Evolutionary conservation across 805 yeast species (phyloP), one percentile per base, ranked within the genome.

Genomic region (Myxozyma neotropica): DNA sequence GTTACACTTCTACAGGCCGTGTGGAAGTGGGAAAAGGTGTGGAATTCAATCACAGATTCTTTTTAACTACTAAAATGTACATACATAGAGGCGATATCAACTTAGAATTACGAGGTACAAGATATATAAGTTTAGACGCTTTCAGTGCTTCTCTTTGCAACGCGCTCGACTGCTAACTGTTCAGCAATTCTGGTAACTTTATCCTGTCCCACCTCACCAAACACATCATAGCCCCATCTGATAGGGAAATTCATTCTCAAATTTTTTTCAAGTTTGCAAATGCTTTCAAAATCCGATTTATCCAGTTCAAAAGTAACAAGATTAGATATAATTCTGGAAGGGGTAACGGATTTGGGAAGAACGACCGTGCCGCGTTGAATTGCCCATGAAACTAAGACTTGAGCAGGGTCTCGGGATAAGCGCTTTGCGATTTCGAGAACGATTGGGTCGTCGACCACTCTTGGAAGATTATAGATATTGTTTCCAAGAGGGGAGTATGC

Each of bases 201-300:
- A 8, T 42, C 59, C 19, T 53, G 49, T 13, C 58, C 58, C 10
- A 40, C 29, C 53, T 66, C 69, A 10, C 65, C 73, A 53, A 69
- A 69, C 26, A 70, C 63, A 50, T 70, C 73, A 2, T 35, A 29
- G 17, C 73, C 73, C 71, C 77, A 69, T 63, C 69, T 70, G 60
- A 64, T 70, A 58, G 96, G 96, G 73, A 90, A 88, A 75, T 90
- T 90, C 78, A 90, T 90, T 76, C 97, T 83, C 66, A 89, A 76
- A 67, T 80, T 81, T 61, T 78, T 79, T 73, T 90, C 87, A 71
- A 90, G 80, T 44, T 73, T 73, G 17, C 84, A 78, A 67, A 81
- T 67, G 23, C 63, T 64, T n/a, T 72, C 68, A 55, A 81, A 57
- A 44, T 82, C 84, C 51, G 76, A 78, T 24, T 70, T 65, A 35